Evolutionary conservation across 2,329 filamentous ascomycete genomes (phyloP).

Genomic region (Orbilia javanica): DNA sequence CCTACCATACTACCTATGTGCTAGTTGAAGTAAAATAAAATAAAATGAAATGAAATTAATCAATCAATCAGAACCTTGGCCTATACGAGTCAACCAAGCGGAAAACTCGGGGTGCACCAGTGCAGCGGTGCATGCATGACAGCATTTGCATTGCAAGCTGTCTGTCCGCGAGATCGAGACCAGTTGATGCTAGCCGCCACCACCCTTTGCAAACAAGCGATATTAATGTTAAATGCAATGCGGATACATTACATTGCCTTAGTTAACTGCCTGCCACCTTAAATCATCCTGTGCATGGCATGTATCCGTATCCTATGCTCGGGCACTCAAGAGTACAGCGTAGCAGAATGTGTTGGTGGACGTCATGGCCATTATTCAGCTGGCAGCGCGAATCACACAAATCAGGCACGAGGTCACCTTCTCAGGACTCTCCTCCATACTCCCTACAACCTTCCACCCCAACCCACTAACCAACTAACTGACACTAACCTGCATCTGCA

Average conservation of each 20-base stretch:
- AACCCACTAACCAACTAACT: background rate
- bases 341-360: constrained; percentile 25
- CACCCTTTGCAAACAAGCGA: too few species aligned
- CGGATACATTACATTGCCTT: background rate
- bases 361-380: constrained; percentile 50
- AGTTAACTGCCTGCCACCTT: too few species aligned
- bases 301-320: too few species aligned
- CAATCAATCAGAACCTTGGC: background rate
- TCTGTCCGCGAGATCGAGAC: too few species aligned
- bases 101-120: background rate
- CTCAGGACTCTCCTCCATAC: background rate
- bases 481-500: background rate
- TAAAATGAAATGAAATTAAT: too few species aligned
- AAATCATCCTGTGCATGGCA: too few species aligned
- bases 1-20: too few species aligned
- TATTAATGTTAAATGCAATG: too few species aligned
- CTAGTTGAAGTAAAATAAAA: too few species aligned
- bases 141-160: too few species aligned
- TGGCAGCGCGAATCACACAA: constrained; percentile 56
- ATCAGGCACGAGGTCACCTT: constrained; percentile 50
- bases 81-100: background rate
- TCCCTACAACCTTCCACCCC: background rate
- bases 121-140: background rate
- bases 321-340: background rate
- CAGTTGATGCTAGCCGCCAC: too few species aligned